Base-by-base conservation (phyloP, 2,329 filamentous ascomycete species). In the Trichoderma breve region DNA sequence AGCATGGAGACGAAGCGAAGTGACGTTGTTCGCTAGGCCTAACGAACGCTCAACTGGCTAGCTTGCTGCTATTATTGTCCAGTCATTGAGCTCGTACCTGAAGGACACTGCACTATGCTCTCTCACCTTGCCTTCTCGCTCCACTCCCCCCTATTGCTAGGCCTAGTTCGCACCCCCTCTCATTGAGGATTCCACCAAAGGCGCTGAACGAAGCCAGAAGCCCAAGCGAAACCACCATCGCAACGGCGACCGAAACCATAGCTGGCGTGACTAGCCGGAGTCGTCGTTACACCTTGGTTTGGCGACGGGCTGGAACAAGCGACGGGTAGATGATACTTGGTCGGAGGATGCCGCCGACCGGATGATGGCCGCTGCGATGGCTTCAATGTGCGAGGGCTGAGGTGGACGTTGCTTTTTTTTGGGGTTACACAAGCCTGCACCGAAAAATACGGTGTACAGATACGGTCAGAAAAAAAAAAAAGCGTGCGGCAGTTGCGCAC, bases 401-500 rank as follows among this genome's bases (percentile, higher is more conserved):
- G 43, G n/a, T 53, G 32, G 28, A 30, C 30, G 32, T 53, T 66
- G 24, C 12, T 63, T 62, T 11, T 11, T 55, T 30, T 24, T 30
- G 68, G 43, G 43, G 43, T 62, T 43, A 12, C 68, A 55, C 43
- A 70, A 30, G 57, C 15, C 30, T 21, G 39, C 43, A 14, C 34
- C 58, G 66, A 30, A 70, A 63, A 70, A 70, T 64, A 70, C 68
- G 68, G 58, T 64, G 68, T 64, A 55, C 60, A 28, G 64, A 32
- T 63, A 57, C 30, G 58, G 36, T 5, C 55, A 58, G 21, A 3
- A 8, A 39, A 60, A 55, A 28, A 24, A 36, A 36, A 24, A 21
- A 26, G n/a, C 24, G 26, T 43, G 66, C 66, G 36, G 57, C 55
- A 63, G 68, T 39, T 70, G 68, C 57, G 58, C 32, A 32, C 60